phyloP scores from a whole-genome alignment of 305 asterid genomes.

The Ruellia speciosa region DNA sequence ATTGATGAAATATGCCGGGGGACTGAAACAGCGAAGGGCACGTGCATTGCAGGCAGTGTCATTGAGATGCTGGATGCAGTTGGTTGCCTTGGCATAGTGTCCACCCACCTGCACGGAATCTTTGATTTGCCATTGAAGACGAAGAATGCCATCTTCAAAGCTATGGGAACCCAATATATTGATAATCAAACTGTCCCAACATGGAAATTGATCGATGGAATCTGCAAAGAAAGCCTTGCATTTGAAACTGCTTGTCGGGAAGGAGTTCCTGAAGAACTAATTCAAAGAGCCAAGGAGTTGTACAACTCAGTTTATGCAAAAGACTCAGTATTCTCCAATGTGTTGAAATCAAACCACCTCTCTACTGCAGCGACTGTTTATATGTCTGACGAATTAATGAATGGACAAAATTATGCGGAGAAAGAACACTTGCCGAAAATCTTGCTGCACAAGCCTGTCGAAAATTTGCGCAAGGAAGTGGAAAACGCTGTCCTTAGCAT shows the following conservation, averaged over 20 bases:
- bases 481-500: slow-evolving; percentile 43
- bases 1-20: slow-evolving; percentile 96
- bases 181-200: slow-evolving; percentile 30
- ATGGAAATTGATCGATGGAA: slow-evolving; percentile 21
- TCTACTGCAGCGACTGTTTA: background rate
- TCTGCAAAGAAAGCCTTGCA: slow-evolving; percentile 18
- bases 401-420: too few species aligned
- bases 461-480: slow-evolving; percentile 37
- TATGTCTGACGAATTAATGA: background rate
- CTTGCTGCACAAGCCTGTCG: slow-evolving; percentile 21
- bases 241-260: slow-evolving; percentile 93
- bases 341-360: background rate
- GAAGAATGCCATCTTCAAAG: slow-evolving; percentile 49
- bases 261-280: slow-evolving; percentile 65
- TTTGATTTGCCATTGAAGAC: slow-evolving; percentile 65
- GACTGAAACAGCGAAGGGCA: slow-evolving; percentile 98
- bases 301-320: slow-evolving; percentile 37
- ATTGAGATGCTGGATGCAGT: slow-evolving; percentile 70
- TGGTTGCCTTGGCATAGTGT: slow-evolving; percentile 75
- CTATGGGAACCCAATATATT: slow-evolving; percentile 68
- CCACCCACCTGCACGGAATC: slow-evolving; percentile 93
- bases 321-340: background rate
- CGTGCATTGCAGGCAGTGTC: slow-evolving; percentile 92
- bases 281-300: slow-evolving; percentile 44
- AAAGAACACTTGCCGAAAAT: background rate